phyloP scores from a whole-genome alignment of 495 filamentous ascomycete species.

The Penicillium soppii region DNA sequence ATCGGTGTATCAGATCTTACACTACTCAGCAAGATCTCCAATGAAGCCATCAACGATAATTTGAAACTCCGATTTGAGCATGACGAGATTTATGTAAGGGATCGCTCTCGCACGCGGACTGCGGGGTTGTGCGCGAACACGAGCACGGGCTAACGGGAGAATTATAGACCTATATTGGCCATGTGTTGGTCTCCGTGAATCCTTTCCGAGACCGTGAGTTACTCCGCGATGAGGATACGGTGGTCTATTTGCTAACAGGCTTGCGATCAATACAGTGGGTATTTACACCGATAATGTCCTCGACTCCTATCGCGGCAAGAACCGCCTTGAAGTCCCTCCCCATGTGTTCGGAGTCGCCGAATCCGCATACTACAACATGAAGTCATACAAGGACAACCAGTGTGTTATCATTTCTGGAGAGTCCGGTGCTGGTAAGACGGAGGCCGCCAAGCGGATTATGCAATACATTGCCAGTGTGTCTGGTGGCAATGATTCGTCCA shows the following conservation, averaged over 20 bases:
- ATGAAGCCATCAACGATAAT: constrained; percentile 99
- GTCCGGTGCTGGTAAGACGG: constrained; percentile 98
- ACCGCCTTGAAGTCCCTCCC: constrained; percentile 90
- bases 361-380: constrained; percentile 98
- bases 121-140: constrained; percentile 21
- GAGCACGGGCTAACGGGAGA: constrained; percentile 26
- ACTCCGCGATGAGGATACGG: constrained; percentile 8
- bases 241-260: constrained; percentile 12
- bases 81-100: constrained; percentile 88
- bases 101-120: constrained; percentile 11
- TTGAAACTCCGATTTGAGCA: constrained; percentile 95
- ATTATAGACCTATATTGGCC: constrained; percentile 91
- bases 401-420: constrained; percentile 99
- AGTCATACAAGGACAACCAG: constrained; percentile 98
- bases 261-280: constrained; percentile 60
- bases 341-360: constrained; percentile 99
- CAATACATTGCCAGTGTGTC: constrained; percentile 99
- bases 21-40: constrained; percentile 95
- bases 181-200: constrained; percentile 99
- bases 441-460: constrained; percentile 98
- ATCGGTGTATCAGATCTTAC: constrained; percentile 98
- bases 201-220: constrained; percentile 86
- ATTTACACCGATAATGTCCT: constrained; percentile 96
- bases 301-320: constrained; percentile 90
- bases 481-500: constrained; percentile 82